Evolutionary conservation across 2,329 filamentous ascomycete genomes (phyloP).

Genomic region (Fusarium xyrophilum): DNA sequence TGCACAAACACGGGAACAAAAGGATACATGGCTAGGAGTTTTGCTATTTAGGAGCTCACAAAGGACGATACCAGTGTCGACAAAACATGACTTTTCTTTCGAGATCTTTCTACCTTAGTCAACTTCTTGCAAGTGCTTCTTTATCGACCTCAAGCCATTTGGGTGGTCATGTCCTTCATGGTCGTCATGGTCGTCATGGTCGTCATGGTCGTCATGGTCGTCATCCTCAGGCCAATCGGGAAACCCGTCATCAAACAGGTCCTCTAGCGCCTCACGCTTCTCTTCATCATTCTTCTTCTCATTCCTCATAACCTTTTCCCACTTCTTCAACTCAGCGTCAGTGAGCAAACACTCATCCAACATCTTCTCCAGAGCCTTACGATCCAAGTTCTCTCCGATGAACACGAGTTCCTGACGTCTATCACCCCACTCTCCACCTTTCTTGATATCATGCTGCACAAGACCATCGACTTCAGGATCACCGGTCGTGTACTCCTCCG

Average conservation of each 20-base stretch:
- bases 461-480: slow-evolving; percentile 57
- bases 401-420: slow-evolving; percentile 76
- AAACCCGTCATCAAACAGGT: slow-evolving; percentile 65
- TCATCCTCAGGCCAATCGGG: slow-evolving; percentile 61
- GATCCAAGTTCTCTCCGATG: slow-evolving; percentile 71
- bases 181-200: slow-evolving; percentile 49
- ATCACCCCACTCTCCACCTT: slow-evolving; percentile 71
- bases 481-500: slow-evolving; percentile 57
- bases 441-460: slow-evolving; percentile 57
- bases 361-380: slow-evolving; percentile 55
- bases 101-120: neutral
- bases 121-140: slow-evolving; percentile 34
- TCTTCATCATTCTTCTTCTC: slow-evolving; percentile 45
- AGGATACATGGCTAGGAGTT: neutral
- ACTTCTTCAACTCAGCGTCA: slow-evolving; percentile 63
- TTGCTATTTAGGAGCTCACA: neutral
- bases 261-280: slow-evolving; percentile 55
- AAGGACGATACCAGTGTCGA: neutral
- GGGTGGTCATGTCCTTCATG: slow-evolving; percentile 41
- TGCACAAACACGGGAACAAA: accelerated
- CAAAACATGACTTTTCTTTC: neutral
- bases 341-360: slow-evolving; percentile 68
- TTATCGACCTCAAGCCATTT: slow-evolving; percentile 30
- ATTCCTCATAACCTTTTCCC: slow-evolving; percentile 60
- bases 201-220: slow-evolving; percentile 46